phyloP scores from a whole-genome alignment of 352 stramenopile genomes.

The Plasmopara halstedii region DNA sequence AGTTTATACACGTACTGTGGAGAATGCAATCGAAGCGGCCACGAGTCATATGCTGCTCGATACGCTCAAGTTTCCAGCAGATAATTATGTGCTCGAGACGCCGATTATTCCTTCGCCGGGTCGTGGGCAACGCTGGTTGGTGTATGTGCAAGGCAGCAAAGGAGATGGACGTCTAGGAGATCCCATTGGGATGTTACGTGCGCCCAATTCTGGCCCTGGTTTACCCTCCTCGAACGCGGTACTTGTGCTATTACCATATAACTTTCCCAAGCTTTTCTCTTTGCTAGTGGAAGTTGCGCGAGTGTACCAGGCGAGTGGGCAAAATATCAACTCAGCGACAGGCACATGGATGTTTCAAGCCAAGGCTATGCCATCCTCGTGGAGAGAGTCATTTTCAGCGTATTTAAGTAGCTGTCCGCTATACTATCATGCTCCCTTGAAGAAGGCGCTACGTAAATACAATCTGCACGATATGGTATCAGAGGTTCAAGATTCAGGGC shows the following conservation, averaged over 20 bases:
- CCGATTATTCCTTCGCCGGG: conserved; percentile 48
- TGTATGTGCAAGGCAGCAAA: conserved; percentile 77
- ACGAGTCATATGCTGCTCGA: conserved; percentile 85
- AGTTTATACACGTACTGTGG: conserved; percentile 57
- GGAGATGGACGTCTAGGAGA: conserved; percentile 75
- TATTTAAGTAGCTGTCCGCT: conserved; percentile 68
- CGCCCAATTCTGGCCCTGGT: conserved; percentile 15
- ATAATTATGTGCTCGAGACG: conserved; percentile 67
- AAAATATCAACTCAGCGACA: conserved; percentile 58
- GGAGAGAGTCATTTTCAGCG: conserved; percentile 72
- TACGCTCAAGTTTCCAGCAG: conserved; percentile 80
- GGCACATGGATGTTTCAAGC: conserved; percentile 80
- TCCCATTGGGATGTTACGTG: conserved; percentile 71
- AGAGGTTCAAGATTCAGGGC: conserved; percentile 69
- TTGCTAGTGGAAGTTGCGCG: conserved; percentile 75
- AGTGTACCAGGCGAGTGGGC: conserved; percentile 72
- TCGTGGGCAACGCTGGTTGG: conserved; percentile 71
- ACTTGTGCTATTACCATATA: conserved; percentile 85
- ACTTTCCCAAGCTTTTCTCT: conserved; percentile 76
- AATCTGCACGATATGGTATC: conserved; percentile 85
- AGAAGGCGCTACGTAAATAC: conserved; percentile 81
- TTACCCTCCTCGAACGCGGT: conserved; percentile 34
- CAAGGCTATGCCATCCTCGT: conserved; percentile 82
- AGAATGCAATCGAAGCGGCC: conserved; percentile 71
- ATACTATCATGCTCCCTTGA: conserved; percentile 78